Evolutionary conservation across 2,329 filamentous ascomycete genomes (phyloP).

Genomic region (Grosmannia penicillata): DNA sequence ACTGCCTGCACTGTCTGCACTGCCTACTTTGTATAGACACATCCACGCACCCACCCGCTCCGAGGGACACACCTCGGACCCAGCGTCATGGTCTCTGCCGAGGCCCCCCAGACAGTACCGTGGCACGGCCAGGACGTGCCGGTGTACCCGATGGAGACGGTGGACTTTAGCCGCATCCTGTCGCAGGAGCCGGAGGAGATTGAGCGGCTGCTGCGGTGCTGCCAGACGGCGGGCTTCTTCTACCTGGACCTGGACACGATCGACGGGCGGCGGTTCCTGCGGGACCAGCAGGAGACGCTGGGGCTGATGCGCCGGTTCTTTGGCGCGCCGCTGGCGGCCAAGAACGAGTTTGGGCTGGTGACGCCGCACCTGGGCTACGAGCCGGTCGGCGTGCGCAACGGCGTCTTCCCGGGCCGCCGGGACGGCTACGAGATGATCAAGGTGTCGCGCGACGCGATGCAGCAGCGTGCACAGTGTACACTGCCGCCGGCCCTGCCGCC

Average conservation of each 20-base stretch:
- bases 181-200: constrained; percentile 39
- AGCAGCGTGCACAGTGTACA: constrained; percentile 14
- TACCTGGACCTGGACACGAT: constrained; percentile 38
- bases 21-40: too few species aligned
- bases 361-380: constrained; percentile 38
- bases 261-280: constrained; percentile 35
- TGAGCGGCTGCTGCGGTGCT: constrained; percentile 32
- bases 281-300: constrained; percentile 35
- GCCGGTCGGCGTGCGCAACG: constrained; percentile 31
- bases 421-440: constrained; percentile 36
- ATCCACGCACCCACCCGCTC: too few species aligned
- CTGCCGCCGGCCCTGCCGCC: constrained; percentile 19
- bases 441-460: constrained; percentile 33
- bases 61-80: too few species aligned
- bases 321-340: constrained; percentile 33
- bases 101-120: constrained; percentile 25
- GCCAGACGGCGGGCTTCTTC: constrained; percentile 38
- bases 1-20: too few species aligned
- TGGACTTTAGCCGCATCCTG: constrained; percentile 35
- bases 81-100: not conserved
- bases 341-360: constrained; percentile 41
- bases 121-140: constrained; percentile 34
- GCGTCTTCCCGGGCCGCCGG: constrained; percentile 30
- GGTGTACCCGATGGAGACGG: constrained; percentile 35
- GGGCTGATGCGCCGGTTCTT: constrained; percentile 43